phyloP scores from a whole-genome alignment of 2,329 filamentous ascomycete species.

The Botrytis paeoniae region DNA sequence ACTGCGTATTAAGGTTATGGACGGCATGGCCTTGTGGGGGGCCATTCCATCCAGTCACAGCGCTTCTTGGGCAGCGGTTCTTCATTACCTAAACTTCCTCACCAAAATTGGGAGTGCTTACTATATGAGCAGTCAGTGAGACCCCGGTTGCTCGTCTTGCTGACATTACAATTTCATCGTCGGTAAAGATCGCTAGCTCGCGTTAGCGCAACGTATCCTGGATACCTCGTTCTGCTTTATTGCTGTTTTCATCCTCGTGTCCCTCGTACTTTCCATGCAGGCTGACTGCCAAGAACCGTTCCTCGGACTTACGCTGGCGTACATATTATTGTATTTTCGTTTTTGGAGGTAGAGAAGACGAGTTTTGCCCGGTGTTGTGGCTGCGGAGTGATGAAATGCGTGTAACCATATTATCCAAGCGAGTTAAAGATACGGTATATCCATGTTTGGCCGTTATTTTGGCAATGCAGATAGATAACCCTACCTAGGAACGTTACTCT shows the following conservation, averaged over 20 bases:
- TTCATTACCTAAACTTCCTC: constrained; percentile 21
- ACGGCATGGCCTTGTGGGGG: constrained; percentile 7
- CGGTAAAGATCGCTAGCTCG: constrained; percentile 17
- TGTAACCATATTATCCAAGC: neutral
- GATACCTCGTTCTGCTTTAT: neutral
- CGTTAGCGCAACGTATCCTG: neutral
- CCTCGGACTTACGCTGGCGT: constrained; percentile 11
- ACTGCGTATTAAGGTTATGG: constrained; percentile 1
- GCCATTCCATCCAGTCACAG: constrained; percentile 13
- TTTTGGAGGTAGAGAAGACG: neutral
- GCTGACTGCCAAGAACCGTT: constrained; percentile 25
- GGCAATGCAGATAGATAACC: neutral
- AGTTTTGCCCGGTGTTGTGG: neutral
- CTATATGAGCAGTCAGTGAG: constrained; percentile 9
- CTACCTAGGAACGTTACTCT: neutral
- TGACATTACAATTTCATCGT: constrained; percentile 23
- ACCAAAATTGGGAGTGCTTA: constrained; percentile 23
- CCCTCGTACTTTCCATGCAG: constrained; percentile 21
- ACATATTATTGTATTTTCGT: neutral
- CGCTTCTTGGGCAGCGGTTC: neutral
- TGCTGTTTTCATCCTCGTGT: constrained; percentile 13
- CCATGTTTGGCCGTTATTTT: neutral
- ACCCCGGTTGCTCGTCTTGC: constrained; percentile 16
- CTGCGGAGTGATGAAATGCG: neutral
- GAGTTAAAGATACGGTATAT: constrained; percentile 1